Evolutionary conservation across 305 asterid species (phyloP).

Genomic region (Petunia hybrid): DNA sequence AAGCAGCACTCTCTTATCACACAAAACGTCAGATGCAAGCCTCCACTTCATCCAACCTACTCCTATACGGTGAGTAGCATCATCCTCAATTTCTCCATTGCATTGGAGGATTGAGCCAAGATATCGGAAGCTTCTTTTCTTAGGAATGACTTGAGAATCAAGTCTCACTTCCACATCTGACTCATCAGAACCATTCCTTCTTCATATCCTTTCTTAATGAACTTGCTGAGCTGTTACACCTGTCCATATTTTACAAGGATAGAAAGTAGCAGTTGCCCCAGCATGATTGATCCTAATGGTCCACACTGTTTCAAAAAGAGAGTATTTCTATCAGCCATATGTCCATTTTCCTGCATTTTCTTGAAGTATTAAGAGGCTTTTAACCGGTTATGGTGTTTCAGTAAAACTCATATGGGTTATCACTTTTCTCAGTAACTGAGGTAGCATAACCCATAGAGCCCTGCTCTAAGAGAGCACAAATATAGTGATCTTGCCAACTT

Average conservation of each 20-base stretch:
- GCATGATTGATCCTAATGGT: neutral
- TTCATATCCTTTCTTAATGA: no score
- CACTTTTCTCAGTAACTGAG: conserved; percentile 29
- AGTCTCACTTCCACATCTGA: no score
- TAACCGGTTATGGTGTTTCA: conserved; percentile 36
- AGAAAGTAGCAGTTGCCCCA: conserved; percentile 32
- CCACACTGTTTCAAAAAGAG: conserved; percentile 34
- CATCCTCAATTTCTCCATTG: no score
- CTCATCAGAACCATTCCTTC: no score
- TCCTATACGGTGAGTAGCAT: no score
- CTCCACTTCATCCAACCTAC: no score
- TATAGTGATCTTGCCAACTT: conserved; percentile 34
- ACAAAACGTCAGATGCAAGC: no score
- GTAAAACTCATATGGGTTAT: conserved; percentile 30
- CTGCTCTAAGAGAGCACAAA: conserved; percentile 36
- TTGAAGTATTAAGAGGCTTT: conserved; percentile 28
- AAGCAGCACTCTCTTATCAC: no score
- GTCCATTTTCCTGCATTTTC: conserved; percentile 32
- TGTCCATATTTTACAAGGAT: conserved; percentile 18
- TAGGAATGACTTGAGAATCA: no score
- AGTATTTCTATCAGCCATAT: conserved; percentile 20
- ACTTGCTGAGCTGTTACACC: conserved; percentile 15
- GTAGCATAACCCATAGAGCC: conserved; percentile 33
- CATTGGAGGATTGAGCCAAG: no score
- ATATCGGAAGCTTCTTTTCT: no score